Evolutionary conservation across 2,329 filamentous ascomycete genomes (phyloP).

Genomic region (Colletotrichum australisinense): DNA sequence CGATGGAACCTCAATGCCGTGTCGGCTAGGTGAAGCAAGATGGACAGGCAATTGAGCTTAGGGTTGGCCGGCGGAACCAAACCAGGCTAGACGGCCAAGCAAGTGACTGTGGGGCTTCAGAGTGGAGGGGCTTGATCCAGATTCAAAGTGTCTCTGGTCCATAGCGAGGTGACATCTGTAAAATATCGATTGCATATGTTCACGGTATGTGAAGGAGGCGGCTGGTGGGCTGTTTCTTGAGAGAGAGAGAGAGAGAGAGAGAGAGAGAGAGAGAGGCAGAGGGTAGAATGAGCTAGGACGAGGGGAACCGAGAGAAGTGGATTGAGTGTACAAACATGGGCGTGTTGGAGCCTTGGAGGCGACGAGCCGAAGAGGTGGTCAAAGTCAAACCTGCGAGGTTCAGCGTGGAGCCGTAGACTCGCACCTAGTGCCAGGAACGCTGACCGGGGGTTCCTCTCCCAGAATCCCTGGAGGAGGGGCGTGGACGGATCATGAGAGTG

Average conservation of each 20-base stretch:
- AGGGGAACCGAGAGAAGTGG: neutral
- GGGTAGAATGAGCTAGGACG: neutral
- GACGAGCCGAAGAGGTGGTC: neutral
- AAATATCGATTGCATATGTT: neutral
- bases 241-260: neutral
- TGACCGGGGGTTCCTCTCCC: neutral
- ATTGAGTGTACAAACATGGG: neutral
- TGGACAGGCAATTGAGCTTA: neutral
- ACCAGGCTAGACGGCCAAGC: neutral
- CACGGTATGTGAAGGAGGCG: neutral
- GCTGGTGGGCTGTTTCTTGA: neutral
- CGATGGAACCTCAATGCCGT: conserved; percentile 34
- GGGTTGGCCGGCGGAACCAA: conserved; percentile 6
- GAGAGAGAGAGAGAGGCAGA: neutral
- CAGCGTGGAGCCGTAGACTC: conserved; percentile 4
- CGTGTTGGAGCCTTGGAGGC: neutral
- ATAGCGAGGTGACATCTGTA: neutral
- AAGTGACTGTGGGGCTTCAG: neutral
- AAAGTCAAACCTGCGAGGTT: neutral
- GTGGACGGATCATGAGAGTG: neutral
- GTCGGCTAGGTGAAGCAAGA: conserved; percentile 15
- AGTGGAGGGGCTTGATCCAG: neutral
- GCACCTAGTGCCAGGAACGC: neutral
- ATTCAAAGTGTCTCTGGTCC: neutral
- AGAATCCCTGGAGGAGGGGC: neutral